Evolutionary conservation across 352 stramenopile genomes (phyloP), one percentile per base, ranked within the genome.

Genomic region (Phytophthora cryptogea): DNA sequence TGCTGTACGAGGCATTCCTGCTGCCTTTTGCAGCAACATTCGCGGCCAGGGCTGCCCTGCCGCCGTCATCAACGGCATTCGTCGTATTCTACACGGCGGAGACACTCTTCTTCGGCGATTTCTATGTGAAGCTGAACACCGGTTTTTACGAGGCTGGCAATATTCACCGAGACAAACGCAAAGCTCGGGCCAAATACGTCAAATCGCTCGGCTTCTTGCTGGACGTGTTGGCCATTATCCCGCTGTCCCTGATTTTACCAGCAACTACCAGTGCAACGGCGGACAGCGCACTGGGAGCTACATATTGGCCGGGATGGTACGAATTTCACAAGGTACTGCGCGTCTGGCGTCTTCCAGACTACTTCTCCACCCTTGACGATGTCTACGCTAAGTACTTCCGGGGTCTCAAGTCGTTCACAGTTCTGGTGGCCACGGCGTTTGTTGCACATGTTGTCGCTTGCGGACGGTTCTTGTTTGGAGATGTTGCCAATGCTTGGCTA

Each of bases 91-190:
- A 82, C 54, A 59, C 41, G 7, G 39, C 59, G 42, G 76, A 88
- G 44, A 14, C 54, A 17, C 56, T 88, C 31, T 88, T 88, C 53
- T 31, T 73, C 8, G 43, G 55, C 17, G 76, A 90, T 56, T 70
- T 90, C 45, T 80, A 74, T 58, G 68, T 90, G n/a, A 64, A 84
- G 39, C 30, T 80, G 23, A 74, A 87, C 56, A 85, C 74, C 14
- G 77, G 80, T 10, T 88, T 76, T 50, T 88, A 90, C 57, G 57
- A 84, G 37, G 64, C 72, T 39, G 74, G 78, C 49, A 81, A 82
- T 31, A 71, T 88, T 8, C 58, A 72, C 17, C 70, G 68, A 0
- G 76, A 87, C 44, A 70, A 63, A 33, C 59, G 50, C 2, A 74
- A 66, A n/a, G 60, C 78, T 8, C 62, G 74, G 3, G 41, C 40